A percentile compares a stretch with the other conserved stretches of the same genome.
Evolutionary conservation across 805 yeast species (phyloP).

Genomic region (Yamadazyma tumulicola): DNA sequence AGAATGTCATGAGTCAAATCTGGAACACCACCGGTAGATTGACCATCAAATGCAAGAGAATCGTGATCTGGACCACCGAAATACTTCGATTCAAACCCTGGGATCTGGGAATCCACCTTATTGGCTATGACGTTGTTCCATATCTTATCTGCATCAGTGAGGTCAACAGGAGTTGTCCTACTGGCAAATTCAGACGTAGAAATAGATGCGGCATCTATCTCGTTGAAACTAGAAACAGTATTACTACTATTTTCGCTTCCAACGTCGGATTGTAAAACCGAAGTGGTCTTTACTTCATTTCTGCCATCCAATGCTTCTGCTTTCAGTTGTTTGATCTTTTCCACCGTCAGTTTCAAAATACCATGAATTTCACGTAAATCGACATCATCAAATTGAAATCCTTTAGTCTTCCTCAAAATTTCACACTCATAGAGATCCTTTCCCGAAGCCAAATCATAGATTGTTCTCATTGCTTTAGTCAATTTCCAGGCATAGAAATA

Average conservation of each 20-base stretch:
- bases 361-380: conserved; percentile 2
- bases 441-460: conserved; percentile 1
- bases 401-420: neutral
- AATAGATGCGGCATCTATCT: too few relatives aligned
- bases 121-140: conserved; percentile 3
- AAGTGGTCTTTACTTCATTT: neutral
- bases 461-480: conserved; percentile 47
- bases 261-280: neutral
- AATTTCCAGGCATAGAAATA: conserved; percentile 68
- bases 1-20: neutral
- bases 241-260: neutral
- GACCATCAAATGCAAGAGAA: conserved; percentile 1
- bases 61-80: conserved; percentile 2
- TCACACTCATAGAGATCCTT: neutral
- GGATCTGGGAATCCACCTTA: neutral
- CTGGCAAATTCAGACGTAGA: too few relatives aligned
- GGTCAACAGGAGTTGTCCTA: neutral
- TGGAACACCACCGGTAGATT: neutral
- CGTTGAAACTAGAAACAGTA: neutral
- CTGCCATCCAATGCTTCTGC: neutral
- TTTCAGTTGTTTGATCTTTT: conserved; percentile 2
- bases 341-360: neutral
- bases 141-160: conserved; percentile 3
- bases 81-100: conserved; percentile 1
- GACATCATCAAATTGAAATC: neutral